phyloP scores from a whole-genome alignment of 1,139 yeast species.

The Arxiozyma slooffiae region DNA sequence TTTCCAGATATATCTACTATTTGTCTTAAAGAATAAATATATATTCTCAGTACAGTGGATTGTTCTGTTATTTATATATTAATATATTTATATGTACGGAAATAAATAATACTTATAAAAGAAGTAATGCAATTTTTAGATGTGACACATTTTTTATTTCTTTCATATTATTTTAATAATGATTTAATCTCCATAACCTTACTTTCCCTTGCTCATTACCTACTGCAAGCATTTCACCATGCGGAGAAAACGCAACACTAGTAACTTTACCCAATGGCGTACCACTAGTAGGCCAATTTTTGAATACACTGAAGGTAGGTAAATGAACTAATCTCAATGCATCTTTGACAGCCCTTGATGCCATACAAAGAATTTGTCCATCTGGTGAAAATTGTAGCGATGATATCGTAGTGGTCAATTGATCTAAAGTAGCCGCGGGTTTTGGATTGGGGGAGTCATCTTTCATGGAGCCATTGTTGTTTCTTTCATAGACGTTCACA shows the following conservation, averaged over 20 bases:
- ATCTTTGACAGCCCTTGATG: conserved; percentile 79
- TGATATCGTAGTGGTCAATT: conserved; percentile 73
- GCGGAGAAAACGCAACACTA: conserved; percentile 69
- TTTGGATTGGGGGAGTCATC: conserved; percentile 19
- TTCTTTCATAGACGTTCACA: conserved; percentile 70
- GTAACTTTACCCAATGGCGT: conserved; percentile 94
- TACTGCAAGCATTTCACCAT: conserved; percentile 71
- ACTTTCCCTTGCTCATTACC: conserved; percentile 90
- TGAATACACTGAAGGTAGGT: conserved; percentile 77
- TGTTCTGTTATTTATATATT: too few species aligned
- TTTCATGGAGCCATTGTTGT: conserved; percentile 12
- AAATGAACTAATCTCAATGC: conserved; percentile 79
- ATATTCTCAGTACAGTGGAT: too few species aligned
- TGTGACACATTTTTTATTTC: neutral
- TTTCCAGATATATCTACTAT: too few species aligned
- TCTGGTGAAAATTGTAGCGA: conserved; percentile 68
- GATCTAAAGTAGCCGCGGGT: conserved; percentile 60
- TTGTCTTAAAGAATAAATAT: too few species aligned
- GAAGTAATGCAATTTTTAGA: neutral
- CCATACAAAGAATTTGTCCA: conserved; percentile 80
- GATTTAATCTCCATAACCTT: conserved; percentile 81
- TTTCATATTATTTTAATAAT: conserved; percentile 36
- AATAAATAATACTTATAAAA: too few species aligned
- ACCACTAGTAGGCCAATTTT: conserved; percentile 95
- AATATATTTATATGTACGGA: too few species aligned